Conservation (phyloP, 2,329 filamentous ascomycete species). For the Calonectria hawksworthii region DNA sequence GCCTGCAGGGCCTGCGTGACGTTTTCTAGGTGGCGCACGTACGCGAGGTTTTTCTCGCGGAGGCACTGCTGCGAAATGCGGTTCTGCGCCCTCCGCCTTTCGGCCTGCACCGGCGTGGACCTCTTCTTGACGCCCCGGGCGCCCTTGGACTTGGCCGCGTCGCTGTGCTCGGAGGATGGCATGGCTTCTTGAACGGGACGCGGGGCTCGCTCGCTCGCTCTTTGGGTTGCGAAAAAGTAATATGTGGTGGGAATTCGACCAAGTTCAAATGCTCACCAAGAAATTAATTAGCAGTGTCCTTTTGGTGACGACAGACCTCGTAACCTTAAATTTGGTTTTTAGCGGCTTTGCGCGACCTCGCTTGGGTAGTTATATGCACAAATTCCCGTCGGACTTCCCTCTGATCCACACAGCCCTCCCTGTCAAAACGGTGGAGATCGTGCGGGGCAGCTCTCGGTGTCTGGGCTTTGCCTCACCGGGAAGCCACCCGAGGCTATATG, state of each 20-base stretch:
- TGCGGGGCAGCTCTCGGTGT: neutral
- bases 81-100: neutral
- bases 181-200: neutral
- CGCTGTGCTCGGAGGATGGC: neutral
- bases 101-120: neutral
- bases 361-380: neutral
- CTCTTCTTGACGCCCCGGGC: neutral
- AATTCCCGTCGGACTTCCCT: slow-evolving; percentile 1
- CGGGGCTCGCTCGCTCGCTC: neutral
- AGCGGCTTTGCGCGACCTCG: neutral
- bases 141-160: neutral
- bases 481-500: neutral
- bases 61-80: slow-evolving; percentile 5
- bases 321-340: slow-evolving; percentile 1
- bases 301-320: neutral
- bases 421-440: neutral
- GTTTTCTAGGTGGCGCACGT: slow-evolving; percentile 7
- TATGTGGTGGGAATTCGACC: too few relatives aligned
- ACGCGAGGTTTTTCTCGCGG: slow-evolving; percentile 8
- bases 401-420: neutral
- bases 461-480: slow-evolving; percentile 3
- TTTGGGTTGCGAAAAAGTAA: neutral
- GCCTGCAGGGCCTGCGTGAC: neutral
- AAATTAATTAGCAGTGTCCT: neutral
- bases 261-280: neutral